These are phyloP conservation scores for Carnegiea gigantea DNA, from an alignment of 179 eudicot species.

Conservation along the genomic window DNA sequence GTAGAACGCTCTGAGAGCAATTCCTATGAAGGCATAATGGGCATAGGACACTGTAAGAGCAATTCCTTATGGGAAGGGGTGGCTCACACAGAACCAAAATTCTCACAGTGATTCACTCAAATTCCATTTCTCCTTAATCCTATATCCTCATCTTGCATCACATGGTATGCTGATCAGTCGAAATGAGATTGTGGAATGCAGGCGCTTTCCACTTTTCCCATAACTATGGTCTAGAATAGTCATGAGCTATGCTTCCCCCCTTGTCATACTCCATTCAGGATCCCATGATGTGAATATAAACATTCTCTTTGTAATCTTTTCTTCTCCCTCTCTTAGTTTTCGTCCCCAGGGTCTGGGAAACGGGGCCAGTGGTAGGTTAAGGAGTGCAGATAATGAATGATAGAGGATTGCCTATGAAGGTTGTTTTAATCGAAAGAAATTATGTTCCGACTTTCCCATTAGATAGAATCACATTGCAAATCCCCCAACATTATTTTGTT, in stretches of 20 bases:
- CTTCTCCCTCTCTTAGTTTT: neutral
- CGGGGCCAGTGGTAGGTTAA: neutral
- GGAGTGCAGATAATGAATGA: neutral
- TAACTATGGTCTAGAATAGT: neutral
- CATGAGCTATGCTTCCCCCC: neutral
- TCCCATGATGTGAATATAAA: neutral
- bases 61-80: no score
- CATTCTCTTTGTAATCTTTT: neutral
- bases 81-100: no score
- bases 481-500: no score
- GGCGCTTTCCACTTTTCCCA: neutral
- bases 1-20: no score
- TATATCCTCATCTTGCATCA: no score
- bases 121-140: no score
- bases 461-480: neutral
- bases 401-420: neutral
- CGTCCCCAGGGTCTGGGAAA: neutral
- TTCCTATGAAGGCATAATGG: no score
- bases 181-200: neutral
- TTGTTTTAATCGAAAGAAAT: no score
- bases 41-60: no score
- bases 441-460: neutral
- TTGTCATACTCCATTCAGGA: neutral
- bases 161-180: neutral
- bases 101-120: no score